Conservation (phyloP, 2,329 filamentous ascomycete genomes). For the Cladosporium sp. region DNA sequence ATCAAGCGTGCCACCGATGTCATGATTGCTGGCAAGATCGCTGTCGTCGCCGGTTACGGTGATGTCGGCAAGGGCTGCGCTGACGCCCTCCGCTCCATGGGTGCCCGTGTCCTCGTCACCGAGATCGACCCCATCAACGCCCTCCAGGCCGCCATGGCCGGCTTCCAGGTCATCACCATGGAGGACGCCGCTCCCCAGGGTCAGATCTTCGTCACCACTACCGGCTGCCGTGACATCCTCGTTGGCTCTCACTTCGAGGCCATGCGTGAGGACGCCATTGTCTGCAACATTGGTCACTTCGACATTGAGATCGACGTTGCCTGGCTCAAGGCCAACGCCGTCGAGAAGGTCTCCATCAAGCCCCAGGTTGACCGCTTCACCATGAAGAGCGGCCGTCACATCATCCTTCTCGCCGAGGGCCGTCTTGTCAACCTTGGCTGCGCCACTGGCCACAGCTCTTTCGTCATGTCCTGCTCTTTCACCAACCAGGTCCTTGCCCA, state of each 20-base stretch:
- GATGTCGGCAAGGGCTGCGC: constrained; percentile 99
- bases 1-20: constrained; percentile 99
- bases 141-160: constrained; percentile 95
- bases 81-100: constrained; percentile 92
- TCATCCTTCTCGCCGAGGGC: constrained; percentile 97
- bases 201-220: constrained; percentile 99
- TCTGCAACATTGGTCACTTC: constrained; percentile 99
- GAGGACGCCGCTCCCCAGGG: constrained; percentile 83
- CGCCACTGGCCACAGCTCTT: constrained; percentile 97
- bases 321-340: constrained; percentile 96
- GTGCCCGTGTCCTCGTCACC: constrained; percentile 91
- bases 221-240: constrained; percentile 97
- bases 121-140: constrained; percentile 99
- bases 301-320: constrained; percentile 99
- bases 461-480: constrained; percentile 99
- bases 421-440: constrained; percentile 99
- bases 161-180: constrained; percentile 96
- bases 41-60: constrained; percentile 95
- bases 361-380: constrained; percentile 98
- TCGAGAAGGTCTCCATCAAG: constrained; percentile 97
- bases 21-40: constrained; percentile 99
- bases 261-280: constrained; percentile 97
- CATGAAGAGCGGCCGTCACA: constrained; percentile 89
- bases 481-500: constrained; percentile 99
- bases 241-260: constrained; percentile 85